These are phyloP conservation scores for Curvularia lunata DNA, from an alignment of 2,329 filamentous ascomycete genomes.

Conservation along the genomic window DNA sequence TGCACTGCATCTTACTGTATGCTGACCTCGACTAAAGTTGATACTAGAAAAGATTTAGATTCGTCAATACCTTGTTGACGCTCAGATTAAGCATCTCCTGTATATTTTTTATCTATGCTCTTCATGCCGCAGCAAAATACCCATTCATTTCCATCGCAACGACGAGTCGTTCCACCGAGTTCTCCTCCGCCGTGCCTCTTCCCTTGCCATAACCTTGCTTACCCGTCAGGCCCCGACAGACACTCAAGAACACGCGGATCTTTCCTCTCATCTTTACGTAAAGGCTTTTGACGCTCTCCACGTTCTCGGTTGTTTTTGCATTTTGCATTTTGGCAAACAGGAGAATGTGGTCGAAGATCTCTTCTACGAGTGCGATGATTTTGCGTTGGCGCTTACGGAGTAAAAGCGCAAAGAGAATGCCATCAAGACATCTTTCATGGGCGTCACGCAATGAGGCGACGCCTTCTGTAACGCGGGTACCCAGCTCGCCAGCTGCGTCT, in stretches of 20 bases:
- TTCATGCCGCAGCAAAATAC: slow-evolving; percentile 59
- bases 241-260: slow-evolving; percentile 74
- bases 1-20: not conserved
- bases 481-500: slow-evolving; percentile 54
- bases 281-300: slow-evolving; percentile 54
- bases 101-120: not conserved
- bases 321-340: slow-evolving; percentile 60
- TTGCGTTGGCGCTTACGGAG: slow-evolving; percentile 77
- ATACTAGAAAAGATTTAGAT: not conserved
- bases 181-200: slow-evolving; percentile 54
- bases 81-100: not conserved
- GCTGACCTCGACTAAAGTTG: not conserved
- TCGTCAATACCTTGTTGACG: not conserved
- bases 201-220: slow-evolving; percentile 57
- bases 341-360: slow-evolving; percentile 76
- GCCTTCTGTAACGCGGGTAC: slow-evolving; percentile 59
- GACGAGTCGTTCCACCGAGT: slow-evolving; percentile 71
- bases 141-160: slow-evolving; percentile 73
- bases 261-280: slow-evolving; percentile 74
- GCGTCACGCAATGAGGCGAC: slow-evolving; percentile 70
- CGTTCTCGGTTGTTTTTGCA: slow-evolving; percentile 25
- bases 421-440: slow-evolving; percentile 76
- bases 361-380: slow-evolving; percentile 74
- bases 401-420: slow-evolving; percentile 75
- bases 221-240: slow-evolving; percentile 71